Percentiles rank a stretch among this genome's conserved stretches.
Evolutionary conservation across 306 rosid genomes (phyloP).

Genomic region (Dryas alaskensis): DNA sequence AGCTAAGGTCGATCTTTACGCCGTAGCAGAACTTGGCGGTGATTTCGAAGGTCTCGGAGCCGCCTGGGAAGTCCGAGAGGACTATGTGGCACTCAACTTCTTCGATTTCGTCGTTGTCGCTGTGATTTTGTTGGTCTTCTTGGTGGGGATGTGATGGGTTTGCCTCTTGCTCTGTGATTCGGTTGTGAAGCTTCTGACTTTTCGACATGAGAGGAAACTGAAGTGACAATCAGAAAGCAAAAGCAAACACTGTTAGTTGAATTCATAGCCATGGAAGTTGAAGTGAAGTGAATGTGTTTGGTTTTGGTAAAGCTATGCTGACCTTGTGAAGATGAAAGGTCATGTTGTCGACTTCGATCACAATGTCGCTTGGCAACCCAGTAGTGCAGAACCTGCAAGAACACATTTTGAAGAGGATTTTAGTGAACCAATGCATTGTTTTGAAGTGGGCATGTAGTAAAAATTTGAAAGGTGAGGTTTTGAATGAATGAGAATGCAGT

Average conservation of each 20-base stretch:
- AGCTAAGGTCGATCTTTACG: slow-evolving; percentile 69
- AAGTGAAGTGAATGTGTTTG: slow-evolving; percentile 3
- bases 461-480: slow-evolving; percentile 6
- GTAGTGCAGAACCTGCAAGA: slow-evolving; percentile 85
- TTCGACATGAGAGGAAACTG: slow-evolving; percentile 97
- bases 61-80: slow-evolving; percentile 73
- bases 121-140: background rate
- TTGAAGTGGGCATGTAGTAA: background rate
- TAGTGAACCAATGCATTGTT: background rate
- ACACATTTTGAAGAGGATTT: background rate
- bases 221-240: slow-evolving; percentile 1
- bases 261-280: slow-evolving; percentile 2
- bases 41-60: slow-evolving; percentile 76
- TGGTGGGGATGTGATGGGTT: slow-evolving; percentile 20
- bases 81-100: slow-evolving; percentile 65
- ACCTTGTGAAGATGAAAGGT: slow-evolving; percentile 95
- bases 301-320: slow-evolving; percentile 1
- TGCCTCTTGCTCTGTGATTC: slow-evolving; percentile 71
- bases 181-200: slow-evolving; percentile 62
- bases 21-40: slow-evolving; percentile 96
- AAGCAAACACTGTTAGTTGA: slow-evolving; percentile 2
- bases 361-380: slow-evolving; percentile 95
- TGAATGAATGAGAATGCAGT: background rate
- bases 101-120: slow-evolving; percentile 48
- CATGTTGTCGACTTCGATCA: slow-evolving; percentile 83